These are phyloP conservation scores for Aureobasidium sp. DNA, from an alignment of 2,329 filamentous ascomycete species.

Conservation along the genomic window DNA sequence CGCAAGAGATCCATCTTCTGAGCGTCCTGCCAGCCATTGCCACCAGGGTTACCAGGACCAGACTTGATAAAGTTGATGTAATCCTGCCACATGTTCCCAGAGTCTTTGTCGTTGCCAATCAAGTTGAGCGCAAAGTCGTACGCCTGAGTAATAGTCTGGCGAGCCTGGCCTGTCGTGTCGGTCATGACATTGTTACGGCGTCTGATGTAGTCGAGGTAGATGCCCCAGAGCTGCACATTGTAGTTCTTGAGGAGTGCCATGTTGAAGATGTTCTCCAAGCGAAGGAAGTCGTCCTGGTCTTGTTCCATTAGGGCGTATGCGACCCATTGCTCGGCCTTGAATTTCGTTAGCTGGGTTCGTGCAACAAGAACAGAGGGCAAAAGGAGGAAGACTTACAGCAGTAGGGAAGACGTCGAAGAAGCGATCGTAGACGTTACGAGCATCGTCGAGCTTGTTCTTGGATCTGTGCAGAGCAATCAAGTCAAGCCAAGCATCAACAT, in stretches of 20 bases:
- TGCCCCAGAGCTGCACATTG: constrained; percentile 81
- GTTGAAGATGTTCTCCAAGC: constrained; percentile 77
- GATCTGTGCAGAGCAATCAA: constrained; percentile 79
- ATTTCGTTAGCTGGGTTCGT: constrained; percentile 29
- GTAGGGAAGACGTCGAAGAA: constrained; percentile 86
- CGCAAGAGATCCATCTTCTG: constrained; percentile 95
- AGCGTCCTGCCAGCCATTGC: constrained; percentile 87
- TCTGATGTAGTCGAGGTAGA: constrained; percentile 92
- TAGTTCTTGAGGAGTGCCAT: constrained; percentile 70
- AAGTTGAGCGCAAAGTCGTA: constrained; percentile 90
- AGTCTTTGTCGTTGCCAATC: constrained; percentile 85
- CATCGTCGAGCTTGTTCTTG: constrained; percentile 74
- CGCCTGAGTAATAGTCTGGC: constrained; percentile 71
- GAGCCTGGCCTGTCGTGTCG: constrained; percentile 68
- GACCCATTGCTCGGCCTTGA: constrained; percentile 84
- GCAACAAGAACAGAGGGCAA: background rate
- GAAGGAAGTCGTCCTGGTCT: constrained; percentile 71
- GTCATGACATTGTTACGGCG: constrained; percentile 80
- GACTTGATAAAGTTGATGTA: constrained; percentile 91
- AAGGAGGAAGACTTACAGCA: constrained; percentile 59
- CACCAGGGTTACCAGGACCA: constrained; percentile 73
- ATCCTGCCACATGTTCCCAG: constrained; percentile 85
- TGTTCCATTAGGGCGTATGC: constrained; percentile 86
- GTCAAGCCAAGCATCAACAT: constrained; percentile 83
- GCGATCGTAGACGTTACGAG: constrained; percentile 71